Conservation (phyloP, 2,329 filamentous ascomycete species). For the Cladosporium phlei region DNA sequence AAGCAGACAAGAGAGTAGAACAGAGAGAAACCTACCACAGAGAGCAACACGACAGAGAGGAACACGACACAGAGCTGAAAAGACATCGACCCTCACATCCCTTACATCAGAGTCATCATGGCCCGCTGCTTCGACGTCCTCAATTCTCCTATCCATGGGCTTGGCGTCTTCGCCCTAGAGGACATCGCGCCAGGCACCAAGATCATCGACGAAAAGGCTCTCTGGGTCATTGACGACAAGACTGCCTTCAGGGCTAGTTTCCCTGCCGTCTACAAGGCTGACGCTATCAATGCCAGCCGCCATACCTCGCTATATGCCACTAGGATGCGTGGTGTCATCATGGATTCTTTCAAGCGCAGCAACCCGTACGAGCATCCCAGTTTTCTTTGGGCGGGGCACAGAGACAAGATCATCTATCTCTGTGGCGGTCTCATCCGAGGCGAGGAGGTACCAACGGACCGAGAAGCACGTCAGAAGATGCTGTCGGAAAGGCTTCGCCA, state of each 20-base stretch:
- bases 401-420: neutral
- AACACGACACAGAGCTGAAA: too few relatives aligned
- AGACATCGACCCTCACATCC: too few relatives aligned
- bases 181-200: neutral
- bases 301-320: too few relatives aligned
- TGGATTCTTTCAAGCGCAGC: neutral
- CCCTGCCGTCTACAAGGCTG: neutral
- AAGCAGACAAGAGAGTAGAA: too few relatives aligned
- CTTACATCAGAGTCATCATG: neutral
- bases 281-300: too few relatives aligned
- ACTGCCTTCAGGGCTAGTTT: neutral
- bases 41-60: too few relatives aligned
- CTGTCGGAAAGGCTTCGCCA: neutral
- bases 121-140: neutral
- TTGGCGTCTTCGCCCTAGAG: conserved; percentile 1
- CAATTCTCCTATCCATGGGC: neutral
- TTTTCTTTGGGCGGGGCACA: neutral
- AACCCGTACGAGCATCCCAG: neutral
- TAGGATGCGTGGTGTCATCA: neutral
- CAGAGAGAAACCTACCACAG: too few relatives aligned
- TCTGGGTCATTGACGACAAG: neutral
- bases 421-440: neutral
- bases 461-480: neutral
- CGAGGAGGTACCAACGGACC: neutral
- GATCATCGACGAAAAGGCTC: conserved; percentile 2